These are phyloP conservation scores for Clathrospora elynae DNA, from an alignment of 2,329 filamentous ascomycete genomes.

Conservation along the genomic window DNA sequence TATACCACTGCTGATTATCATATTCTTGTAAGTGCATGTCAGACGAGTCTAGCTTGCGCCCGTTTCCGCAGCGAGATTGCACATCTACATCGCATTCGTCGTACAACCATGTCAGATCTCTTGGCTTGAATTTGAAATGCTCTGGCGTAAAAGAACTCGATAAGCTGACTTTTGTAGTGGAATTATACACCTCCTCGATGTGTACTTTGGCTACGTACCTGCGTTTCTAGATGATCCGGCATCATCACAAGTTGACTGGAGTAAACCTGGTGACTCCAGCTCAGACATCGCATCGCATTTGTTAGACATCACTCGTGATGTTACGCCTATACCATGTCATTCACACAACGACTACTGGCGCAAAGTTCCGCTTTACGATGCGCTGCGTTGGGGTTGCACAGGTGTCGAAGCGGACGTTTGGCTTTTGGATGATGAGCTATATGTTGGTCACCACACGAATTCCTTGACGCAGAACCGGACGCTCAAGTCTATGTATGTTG, in stretches of 20 bases:
- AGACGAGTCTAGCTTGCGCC: slow-evolving; percentile 18
- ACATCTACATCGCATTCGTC: slow-evolving; percentile 10
- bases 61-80: slow-evolving; percentile 11
- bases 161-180: slow-evolving; percentile 44
- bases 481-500: slow-evolving; percentile 58
- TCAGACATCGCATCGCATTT: slow-evolving; percentile 44
- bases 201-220: slow-evolving; percentile 45
- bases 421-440: slow-evolving; percentile 59
- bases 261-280: slow-evolving; percentile 43
- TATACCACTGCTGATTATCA: slow-evolving; percentile 28
- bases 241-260: slow-evolving; percentile 50
- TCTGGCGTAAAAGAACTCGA: neutral
- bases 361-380: slow-evolving; percentile 60
- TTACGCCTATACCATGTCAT: slow-evolving; percentile 58
- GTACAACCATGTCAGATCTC: slow-evolving; percentile 2
- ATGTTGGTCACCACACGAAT: slow-evolving; percentile 59
- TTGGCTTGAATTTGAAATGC: slow-evolving; percentile 3
- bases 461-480: slow-evolving; percentile 55
- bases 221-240: slow-evolving; percentile 46
- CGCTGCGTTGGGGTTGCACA: slow-evolving; percentile 59
- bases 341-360: slow-evolving; percentile 67
- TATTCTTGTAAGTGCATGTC: slow-evolving; percentile 41
- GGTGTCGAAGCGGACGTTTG: slow-evolving; percentile 64
- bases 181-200: slow-evolving; percentile 50
- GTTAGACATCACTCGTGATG: slow-evolving; percentile 57